These are phyloP conservation scores for Gossypium davidsonii DNA, from an alignment of 441 rosid genomes.

Conservation along the genomic window DNA sequence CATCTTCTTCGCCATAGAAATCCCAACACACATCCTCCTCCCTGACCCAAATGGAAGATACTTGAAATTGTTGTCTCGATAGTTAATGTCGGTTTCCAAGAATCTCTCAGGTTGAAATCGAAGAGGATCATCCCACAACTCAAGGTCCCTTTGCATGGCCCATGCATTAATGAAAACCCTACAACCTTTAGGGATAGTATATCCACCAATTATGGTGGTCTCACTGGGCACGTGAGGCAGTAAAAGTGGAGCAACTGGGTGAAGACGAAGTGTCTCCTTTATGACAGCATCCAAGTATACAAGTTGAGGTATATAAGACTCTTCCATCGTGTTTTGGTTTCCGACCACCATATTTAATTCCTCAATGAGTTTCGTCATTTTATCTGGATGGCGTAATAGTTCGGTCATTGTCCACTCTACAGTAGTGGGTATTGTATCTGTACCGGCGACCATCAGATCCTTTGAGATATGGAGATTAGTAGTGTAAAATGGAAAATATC, in stretches of 20 bases:
- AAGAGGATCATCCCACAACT: background rate
- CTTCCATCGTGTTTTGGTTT: background rate
- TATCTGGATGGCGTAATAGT: slow-evolving; percentile 11
- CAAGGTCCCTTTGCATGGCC: background rate
- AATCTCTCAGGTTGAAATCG: too few relatives aligned
- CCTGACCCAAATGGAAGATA: too few relatives aligned
- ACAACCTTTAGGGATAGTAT: slow-evolving; percentile 18
- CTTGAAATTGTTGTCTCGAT: too few relatives aligned
- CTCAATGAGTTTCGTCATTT: slow-evolving; percentile 2
- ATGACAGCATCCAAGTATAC: slow-evolving; percentile 9
- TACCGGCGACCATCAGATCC: background rate
- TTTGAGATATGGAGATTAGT: background rate
- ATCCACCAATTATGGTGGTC: slow-evolving; percentile 10
- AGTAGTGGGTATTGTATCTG: slow-evolving; percentile 17
- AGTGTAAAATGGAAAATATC: background rate
- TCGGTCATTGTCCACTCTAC: slow-evolving; percentile 29
- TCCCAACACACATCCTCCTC: too few relatives aligned
- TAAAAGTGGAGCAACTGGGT: slow-evolving; percentile 23
- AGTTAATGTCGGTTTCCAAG: too few relatives aligned
- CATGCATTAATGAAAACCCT: slow-evolving; percentile 22
- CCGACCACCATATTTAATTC: slow-evolving; percentile 20
- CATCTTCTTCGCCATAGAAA: too few relatives aligned
- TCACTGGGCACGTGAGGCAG: slow-evolving; percentile 14
- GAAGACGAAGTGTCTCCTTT: slow-evolving; percentile 24
- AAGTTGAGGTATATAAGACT: background rate